These are phyloP conservation scores for Kluyveromyces sp. DNA, from an alignment of 1,139 yeast species.

Conservation along the genomic window DNA sequence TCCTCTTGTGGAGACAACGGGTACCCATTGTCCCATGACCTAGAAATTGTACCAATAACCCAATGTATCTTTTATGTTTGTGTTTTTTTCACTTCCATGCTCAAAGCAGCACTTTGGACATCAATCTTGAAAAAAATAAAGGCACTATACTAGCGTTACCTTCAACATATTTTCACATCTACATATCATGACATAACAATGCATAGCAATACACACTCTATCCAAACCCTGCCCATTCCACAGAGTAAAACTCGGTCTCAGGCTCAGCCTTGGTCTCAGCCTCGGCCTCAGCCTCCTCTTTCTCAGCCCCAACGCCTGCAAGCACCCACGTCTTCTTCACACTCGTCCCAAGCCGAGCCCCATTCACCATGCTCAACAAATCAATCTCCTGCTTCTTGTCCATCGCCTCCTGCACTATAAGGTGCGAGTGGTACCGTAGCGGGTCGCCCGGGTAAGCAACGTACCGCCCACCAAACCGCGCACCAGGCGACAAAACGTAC, in stretches of 20 bases:
- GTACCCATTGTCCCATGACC: too few relatives aligned
- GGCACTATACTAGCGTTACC: not conserved
- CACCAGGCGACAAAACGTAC: slow-evolving; percentile 69
- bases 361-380: slow-evolving; percentile 55
- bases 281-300: slow-evolving; percentile 31
- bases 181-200: not conserved
- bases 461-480: slow-evolving; percentile 83
- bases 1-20: too few relatives aligned
- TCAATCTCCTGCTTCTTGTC: slow-evolving; percentile 45
- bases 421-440: slow-evolving; percentile 78
- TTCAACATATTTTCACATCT: too few relatives aligned
- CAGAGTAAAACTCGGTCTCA: slow-evolving; percentile 43
- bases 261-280: slow-evolving; percentile 61
- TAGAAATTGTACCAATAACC: not conserved
- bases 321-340: slow-evolving; percentile 83
- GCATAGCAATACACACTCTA: slow-evolving; percentile 24
- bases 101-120: not conserved
- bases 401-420: slow-evolving; percentile 50
- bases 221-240: slow-evolving; percentile 83
- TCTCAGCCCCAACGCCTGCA: slow-evolving; percentile 35
- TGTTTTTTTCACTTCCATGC: not conserved
- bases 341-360: slow-evolving; percentile 87
- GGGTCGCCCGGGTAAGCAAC: slow-evolving; percentile 96
- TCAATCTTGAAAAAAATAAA: too few relatives aligned
- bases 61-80: not conserved